Evolutionary conservation across 345 rosid species (phyloP).

Genomic region (Kernera saxatilis): DNA sequence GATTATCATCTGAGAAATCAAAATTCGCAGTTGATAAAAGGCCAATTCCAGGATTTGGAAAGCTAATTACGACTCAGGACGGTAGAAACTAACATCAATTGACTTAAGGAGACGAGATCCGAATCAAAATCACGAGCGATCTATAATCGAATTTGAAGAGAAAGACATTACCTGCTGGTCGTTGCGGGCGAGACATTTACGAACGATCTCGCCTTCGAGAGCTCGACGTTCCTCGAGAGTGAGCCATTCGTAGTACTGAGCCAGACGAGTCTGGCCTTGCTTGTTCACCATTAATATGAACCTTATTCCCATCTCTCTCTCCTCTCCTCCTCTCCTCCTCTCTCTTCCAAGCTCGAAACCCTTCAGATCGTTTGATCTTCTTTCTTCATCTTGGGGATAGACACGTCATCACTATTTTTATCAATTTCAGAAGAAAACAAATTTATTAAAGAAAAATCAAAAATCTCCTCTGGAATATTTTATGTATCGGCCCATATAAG

Average conservation of each 20-base stretch:
- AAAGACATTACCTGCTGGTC: constrained; percentile 69
- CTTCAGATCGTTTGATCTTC: background rate
- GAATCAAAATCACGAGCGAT: constrained; percentile 1
- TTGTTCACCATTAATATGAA: constrained; percentile 98
- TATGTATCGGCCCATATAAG: background rate
- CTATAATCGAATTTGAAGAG: background rate
- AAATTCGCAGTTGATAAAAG: background rate
- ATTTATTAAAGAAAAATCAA: too few species aligned
- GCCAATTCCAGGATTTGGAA: background rate
- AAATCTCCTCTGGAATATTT: too few species aligned
- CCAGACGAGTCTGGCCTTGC: constrained; percentile 97
- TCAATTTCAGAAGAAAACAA: too few species aligned
- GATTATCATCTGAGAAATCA: background rate
- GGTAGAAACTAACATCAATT: background rate
- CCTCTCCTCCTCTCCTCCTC: constrained; percentile 1
- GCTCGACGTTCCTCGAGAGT: constrained; percentile 97
- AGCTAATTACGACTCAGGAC: background rate
- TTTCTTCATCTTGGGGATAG: background rate
- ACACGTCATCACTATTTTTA: background rate
- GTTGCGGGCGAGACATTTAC: constrained; percentile 96
- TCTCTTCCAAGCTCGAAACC: background rate
- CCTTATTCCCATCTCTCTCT: constrained; percentile 71
- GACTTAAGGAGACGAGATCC: constrained; percentile 8
- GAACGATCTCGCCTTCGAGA: constrained; percentile 97
- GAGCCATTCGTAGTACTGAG: constrained; percentile 98